Evolutionary conservation across 2,329 filamentous ascomycete genomes (phyloP), one percentile per base, ranked within the genome.

Genomic region (Monosporascus ibericus): DNA sequence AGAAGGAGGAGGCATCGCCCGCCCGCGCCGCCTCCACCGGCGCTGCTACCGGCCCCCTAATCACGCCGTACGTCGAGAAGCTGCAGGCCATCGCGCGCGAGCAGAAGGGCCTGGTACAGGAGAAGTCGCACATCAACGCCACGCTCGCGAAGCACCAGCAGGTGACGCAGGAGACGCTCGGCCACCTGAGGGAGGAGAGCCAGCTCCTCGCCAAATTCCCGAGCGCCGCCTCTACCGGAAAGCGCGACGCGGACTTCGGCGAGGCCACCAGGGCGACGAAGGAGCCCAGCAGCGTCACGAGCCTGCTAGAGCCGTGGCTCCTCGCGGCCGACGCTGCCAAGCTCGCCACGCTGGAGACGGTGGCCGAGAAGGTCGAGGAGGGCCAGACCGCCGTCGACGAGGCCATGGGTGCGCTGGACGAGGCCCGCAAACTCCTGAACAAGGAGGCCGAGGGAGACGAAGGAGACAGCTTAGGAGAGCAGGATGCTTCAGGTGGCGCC

Each of bases 311-410:
- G 55, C 77, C 78, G 9, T 87, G 84, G 83, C 75, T 82, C 8
- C 76, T 74, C 58, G 81, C 84, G 1, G 77, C 81, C 1, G 78
- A 85, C 52, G 74, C 80, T 3, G 80, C 82, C 58, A 84, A 82
- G 59, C 79, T 83, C 50, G 68, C 75, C 2, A 83, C 77, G 1
- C 72, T 84, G 11, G 81, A 85, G 60, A 67, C 71, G 8, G 78
- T 86, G 11, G 77, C 79, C 8, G 81, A 84, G 61, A 80, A 76
- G 55, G 74, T 86, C 3, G 82, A 86, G 49, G 71, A 75, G 49
- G 82, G 82, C 0, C 77, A 83, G 58, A 61, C 77, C 14, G 78
- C 79, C 3, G 66, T 86, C 20, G 78, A 82, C 51, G 72, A 72
- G 18, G 77, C 79, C 14, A 76, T 78, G 62, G 67, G 72, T 48